A percentile compares a stretch with the other conserved stretches of the same genome.
phyloP scores from a whole-genome alignment of 2,329 filamentous ascomycete species.

The Incumbomyces delicatus region DNA sequence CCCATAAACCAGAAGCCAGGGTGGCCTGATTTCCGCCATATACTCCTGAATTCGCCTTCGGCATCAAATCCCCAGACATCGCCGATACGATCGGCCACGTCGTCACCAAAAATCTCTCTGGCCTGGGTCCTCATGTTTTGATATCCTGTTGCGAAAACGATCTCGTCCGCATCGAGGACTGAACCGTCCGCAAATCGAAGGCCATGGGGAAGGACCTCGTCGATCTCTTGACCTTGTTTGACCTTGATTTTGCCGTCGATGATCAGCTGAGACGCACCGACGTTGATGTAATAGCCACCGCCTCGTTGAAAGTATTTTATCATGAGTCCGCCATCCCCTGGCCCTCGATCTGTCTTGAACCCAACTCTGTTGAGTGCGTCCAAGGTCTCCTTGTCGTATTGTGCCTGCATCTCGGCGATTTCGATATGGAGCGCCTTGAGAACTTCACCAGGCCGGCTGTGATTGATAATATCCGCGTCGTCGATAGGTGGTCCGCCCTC shows the following conservation, averaged over 20 bases:
- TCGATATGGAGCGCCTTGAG: slow-evolving; percentile 47
- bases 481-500: slow-evolving; percentile 48
- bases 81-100: slow-evolving; percentile 47
- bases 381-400: slow-evolving; percentile 13
- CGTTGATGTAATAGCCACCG: slow-evolving; percentile 63
- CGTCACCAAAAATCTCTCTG: slow-evolving; percentile 51
- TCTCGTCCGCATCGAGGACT: slow-evolving; percentile 52
- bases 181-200: slow-evolving; percentile 47
- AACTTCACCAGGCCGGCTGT: slow-evolving; percentile 49
- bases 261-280: slow-evolving; percentile 54
- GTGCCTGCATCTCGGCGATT: slow-evolving; percentile 8
- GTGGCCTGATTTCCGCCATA: slow-evolving; percentile 54
- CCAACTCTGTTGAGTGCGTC: slow-evolving; percentile 45
- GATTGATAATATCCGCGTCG: slow-evolving; percentile 54
- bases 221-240: slow-evolving; percentile 52
- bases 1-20: slow-evolving; percentile 60
- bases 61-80: slow-evolving; percentile 55
- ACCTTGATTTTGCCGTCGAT: slow-evolving; percentile 55
- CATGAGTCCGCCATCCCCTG: slow-evolving; percentile 45
- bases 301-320: slow-evolving; percentile 55
- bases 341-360: slow-evolving; percentile 51
- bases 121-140: slow-evolving; percentile 58
- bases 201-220: slow-evolving; percentile 40
- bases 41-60: slow-evolving; percentile 46
- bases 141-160: slow-evolving; percentile 51